Evolutionary conservation across 192 early-diverging fungal genomes (phyloP), one percentile per base, ranked within the genome.

Genomic region (Coemansia nantahalensis): DNA sequence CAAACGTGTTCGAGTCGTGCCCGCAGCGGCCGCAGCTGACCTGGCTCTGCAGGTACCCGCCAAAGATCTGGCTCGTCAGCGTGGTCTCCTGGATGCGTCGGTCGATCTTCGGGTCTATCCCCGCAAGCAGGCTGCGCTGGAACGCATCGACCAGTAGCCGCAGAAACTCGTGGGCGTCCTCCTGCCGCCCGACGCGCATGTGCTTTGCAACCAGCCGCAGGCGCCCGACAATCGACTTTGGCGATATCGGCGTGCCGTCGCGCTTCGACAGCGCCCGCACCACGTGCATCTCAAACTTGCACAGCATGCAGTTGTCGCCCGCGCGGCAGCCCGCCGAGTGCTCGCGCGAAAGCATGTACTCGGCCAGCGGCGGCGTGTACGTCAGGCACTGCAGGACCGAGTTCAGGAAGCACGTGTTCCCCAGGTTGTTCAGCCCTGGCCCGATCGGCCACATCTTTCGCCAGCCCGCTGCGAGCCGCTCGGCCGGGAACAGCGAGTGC

Each of bases 111-210:
- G 82, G 79, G 41, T 82, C 82, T 42, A 75, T 62, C 8, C 82
- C 82, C 22, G 67, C 30, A 8, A 87, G 61, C 36, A 79, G 61
- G 35, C 68, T 77, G 51, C 85, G 85, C 62, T 90, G 86, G 36
- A 87, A 78, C 19, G 82, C 72, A 32, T 87, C 84, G n/a, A 90
- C 48, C 17, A 90, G 60, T 30, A 77, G 65, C 23, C 88, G 74
- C 26, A 91, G 72, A 54, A 93, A 93, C 66, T 95, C 93, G 56
- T 95, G 91, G 10, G 93, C 82, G 51, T 95, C 93, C 47, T 93
- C 93, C 62, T 95, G 93, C 17, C 86, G 68, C 11, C 90, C 90
- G 5, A 87, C 54, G 15, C 83, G 73, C 66, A 95, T 81, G 35
- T 88, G 85, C 55, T 83, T 86, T 36, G 87, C 86, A 15, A 95